Evolutionary conservation across 1,284 basidiomycete genomes (phyloP).

Genomic region (Serendipita sp.): DNA sequence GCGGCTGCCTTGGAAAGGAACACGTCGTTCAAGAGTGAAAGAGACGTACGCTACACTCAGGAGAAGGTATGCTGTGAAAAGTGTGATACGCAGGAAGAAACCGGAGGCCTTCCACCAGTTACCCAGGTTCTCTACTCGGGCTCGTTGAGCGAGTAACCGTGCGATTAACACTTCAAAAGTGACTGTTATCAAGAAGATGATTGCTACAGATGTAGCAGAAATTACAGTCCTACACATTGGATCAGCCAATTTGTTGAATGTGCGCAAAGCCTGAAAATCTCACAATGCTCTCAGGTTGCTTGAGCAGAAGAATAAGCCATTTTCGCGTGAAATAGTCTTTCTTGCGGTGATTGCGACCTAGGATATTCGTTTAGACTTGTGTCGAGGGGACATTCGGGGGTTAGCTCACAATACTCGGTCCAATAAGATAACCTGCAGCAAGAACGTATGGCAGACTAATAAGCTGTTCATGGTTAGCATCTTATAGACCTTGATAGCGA

Average conservation of each 20-base stretch:
- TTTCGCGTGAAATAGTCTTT: not conserved
- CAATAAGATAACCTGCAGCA: not conserved
- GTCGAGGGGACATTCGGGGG: too few species aligned
- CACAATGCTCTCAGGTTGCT: not conserved
- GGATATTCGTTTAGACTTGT: not conserved
- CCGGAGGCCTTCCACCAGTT: slow-evolving; percentile 1
- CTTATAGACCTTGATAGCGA: not conserved
- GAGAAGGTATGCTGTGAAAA: not conserved
- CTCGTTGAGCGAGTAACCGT: not conserved
- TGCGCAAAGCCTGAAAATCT: not conserved
- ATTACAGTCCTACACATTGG: not conserved
- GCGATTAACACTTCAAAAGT: slow-evolving; percentile 1
- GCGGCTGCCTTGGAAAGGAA: not conserved
- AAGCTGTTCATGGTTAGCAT: not conserved
- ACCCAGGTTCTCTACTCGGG: not conserved
- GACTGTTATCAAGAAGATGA: slow-evolving; percentile 3
- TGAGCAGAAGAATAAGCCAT: not conserved
- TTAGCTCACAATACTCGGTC: not conserved
- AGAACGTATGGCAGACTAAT: not conserved
- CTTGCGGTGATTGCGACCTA: slow-evolving; percentile 1
- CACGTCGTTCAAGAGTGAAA: not conserved
- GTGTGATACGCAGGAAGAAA: not conserved
- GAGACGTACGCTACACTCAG: not conserved
- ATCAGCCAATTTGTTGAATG: not conserved
- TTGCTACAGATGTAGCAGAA: not conserved